Percentiles rank a stretch among this genome's conserved stretches.
Conservation (phyloP, 2,329 filamentous ascomycete genomes). For the Cucurbitaria berberidis region DNA sequence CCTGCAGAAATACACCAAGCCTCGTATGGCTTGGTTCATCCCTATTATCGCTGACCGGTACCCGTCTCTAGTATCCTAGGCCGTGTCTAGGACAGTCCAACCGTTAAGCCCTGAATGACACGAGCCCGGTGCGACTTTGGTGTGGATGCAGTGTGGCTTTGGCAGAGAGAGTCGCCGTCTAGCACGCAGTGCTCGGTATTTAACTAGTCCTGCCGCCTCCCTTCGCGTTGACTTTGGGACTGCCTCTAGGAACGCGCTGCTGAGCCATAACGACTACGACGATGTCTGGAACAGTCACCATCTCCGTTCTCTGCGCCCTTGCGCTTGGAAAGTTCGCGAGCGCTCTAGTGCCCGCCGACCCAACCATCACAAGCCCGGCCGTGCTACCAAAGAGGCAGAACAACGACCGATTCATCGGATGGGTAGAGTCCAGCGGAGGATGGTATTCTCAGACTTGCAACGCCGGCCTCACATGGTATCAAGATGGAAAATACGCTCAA, state of each 20-base stretch:
- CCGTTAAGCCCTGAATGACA: constrained; percentile 7
- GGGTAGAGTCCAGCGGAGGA: constrained; percentile 21
- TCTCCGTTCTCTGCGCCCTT: constrained; percentile 17
- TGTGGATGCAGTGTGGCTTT: constrained; percentile 15
- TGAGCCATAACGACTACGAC: constrained; percentile 1
- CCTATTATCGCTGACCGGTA: constrained; percentile 13
- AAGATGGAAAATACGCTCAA: constrained; percentile 37
- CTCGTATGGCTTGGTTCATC: constrained; percentile 2
- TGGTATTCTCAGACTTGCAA: constrained; percentile 27
- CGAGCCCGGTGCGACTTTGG: constrained; percentile 10
- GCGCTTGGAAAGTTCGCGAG: constrained; percentile 17
- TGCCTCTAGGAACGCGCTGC: neutral
- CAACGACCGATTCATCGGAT: constrained; percentile 34
- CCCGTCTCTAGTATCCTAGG: constrained; percentile 1
- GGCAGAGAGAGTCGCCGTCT: constrained; percentile 2
- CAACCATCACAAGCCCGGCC: constrained; percentile 38
- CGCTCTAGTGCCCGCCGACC: constrained; percentile 31
- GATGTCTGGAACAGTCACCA: constrained; percentile 24
- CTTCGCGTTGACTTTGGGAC: neutral
- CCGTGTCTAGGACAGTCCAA: constrained; percentile 12
- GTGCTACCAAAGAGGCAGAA: constrained; percentile 34
- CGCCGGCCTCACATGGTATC: constrained; percentile 36
- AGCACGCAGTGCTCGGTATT: constrained; percentile 6
- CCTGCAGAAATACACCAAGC: constrained; percentile 6
- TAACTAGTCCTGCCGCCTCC: constrained; percentile 2